Percentiles rank a stretch among this genome's conserved stretches.
These are phyloP conservation scores for Solanum arcanum DNA, from an alignment of 257 asterid genomes.

Conservation along the genomic window DNA sequence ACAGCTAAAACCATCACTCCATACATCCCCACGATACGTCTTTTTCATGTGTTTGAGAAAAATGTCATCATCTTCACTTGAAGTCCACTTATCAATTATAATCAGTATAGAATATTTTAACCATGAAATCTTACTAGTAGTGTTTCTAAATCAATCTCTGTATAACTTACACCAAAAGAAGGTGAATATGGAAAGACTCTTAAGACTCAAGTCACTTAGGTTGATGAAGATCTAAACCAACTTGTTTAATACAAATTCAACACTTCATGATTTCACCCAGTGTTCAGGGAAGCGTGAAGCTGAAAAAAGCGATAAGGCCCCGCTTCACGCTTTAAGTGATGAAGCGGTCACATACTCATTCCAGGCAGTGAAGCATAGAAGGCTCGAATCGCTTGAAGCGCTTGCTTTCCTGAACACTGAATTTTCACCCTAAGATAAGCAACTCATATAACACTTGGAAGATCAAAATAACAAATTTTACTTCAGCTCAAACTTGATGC, in stretches of 20 bases:
- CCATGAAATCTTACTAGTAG: neutral
- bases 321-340: too few species aligned
- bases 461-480: neutral
- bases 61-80: neutral
- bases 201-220: neutral
- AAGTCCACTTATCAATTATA: neutral
- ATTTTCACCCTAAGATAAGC: neutral
- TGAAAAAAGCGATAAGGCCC: too few species aligned
- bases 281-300: too few species aligned
- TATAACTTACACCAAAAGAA: neutral
- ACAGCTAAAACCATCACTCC: neutral
- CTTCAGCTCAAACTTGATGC: neutral
- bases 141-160: neutral
- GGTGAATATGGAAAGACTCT: neutral
- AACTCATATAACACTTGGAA: neutral
- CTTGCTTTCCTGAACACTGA: too few species aligned
- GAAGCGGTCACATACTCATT: too few species aligned
- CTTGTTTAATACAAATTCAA: neutral
- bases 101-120: neutral
- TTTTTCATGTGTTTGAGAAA: neutral
- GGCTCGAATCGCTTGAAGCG: too few species aligned
- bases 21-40: neutral
- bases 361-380: too few species aligned
- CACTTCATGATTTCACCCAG: neutral
- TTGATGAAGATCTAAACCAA: neutral